Evolutionary conservation across 805 yeast species (phyloP), one percentile per base, ranked within the genome.

Genomic region (Candida parachauliodes): DNA sequence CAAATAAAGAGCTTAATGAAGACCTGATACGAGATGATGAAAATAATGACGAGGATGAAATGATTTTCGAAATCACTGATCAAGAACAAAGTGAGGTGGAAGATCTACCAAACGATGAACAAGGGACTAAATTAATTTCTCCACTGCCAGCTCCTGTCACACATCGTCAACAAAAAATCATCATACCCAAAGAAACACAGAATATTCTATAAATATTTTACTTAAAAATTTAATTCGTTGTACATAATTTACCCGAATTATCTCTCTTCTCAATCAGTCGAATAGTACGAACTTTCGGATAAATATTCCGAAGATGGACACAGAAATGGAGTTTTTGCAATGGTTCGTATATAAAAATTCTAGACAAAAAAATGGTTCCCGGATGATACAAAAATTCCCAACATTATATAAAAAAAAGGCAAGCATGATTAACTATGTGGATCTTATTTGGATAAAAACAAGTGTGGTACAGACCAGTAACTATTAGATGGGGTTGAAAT

Each of bases 401-500:
- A n/a, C n/a, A n/a, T n/a, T n/a, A n/a, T n/a, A n/a, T n/a, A n/a
- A n/a, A n/a, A n/a, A n/a, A n/a, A n/a, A n/a, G n/a, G n/a, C n/a
- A n/a, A n/a, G n/a, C n/a, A n/a, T n/a, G n/a, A n/a, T n/a, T n/a
- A n/a, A n/a, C n/a, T n/a, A n/a, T n/a, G n/a, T n/a, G n/a, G n/a
- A n/a, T n/a, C n/a, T 7, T 17, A 12, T 22, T 31, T 31, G 5
- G 22, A 20, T 34, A 26, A 34, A 14, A 27, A n/a, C 6, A 34
- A 18, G 4, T 28, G 8, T 40, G 66, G 65, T 32, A 76, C 56
- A 11, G 63, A 59, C 45, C 81, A 44, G 55, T 81, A 83, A 28
- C 82, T 68, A 60, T 81, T 84, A 39, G 76, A 70, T 10, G 55
- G 54, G 37, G 72, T 77, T 3, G 83, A 81, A 18, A 75, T 64